phyloP scores from a whole-genome alignment of 371 early-diverging fungal genomes.

The Mycotypha africana region DNA sequence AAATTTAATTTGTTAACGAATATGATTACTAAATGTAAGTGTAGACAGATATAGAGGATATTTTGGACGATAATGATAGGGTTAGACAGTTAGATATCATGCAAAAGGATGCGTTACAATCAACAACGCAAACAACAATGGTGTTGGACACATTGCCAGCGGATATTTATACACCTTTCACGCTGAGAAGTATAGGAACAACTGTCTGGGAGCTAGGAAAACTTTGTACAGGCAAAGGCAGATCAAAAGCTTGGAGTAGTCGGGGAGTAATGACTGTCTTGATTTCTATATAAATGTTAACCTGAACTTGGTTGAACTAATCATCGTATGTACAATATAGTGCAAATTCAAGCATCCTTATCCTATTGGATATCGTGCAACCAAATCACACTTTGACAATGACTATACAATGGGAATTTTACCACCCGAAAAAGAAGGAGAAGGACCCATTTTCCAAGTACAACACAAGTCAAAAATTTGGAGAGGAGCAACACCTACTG shows the following conservation, averaged over 20 bases:
- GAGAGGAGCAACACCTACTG: constrained; percentile 45
- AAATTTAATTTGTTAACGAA: too few relatives aligned
- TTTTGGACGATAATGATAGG: constrained; percentile 35
- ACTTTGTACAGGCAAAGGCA: constrained; percentile 24
- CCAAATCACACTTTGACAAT: constrained; percentile 49
- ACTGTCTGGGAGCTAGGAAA: constrained; percentile 38
- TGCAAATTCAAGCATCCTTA: constrained; percentile 54
- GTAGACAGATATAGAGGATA: constrained; percentile 26
- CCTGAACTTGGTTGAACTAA: too few relatives aligned
- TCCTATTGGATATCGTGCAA: constrained; percentile 50
- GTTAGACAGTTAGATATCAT: constrained; percentile 14
- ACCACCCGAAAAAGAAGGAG: constrained; percentile 11
- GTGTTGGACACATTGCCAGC: constrained; percentile 6
- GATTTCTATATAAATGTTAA: too few relatives aligned
- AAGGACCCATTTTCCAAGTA: constrained; percentile 43
- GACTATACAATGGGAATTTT: constrained; percentile 51
- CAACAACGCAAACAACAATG: neutral
- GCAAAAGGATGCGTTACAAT: too few relatives aligned
- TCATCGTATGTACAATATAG: too few relatives aligned
- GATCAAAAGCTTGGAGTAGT: constrained; percentile 41
- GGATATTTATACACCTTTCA: constrained; percentile 23
- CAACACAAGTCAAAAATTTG: constrained; percentile 22
- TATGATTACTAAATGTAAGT: too few relatives aligned
- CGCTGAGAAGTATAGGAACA: constrained; percentile 40
- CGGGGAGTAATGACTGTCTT: constrained; percentile 36